Evolutionary conservation across 306 rosid genomes (phyloP).

Genomic region (Neltuma alba): DNA sequence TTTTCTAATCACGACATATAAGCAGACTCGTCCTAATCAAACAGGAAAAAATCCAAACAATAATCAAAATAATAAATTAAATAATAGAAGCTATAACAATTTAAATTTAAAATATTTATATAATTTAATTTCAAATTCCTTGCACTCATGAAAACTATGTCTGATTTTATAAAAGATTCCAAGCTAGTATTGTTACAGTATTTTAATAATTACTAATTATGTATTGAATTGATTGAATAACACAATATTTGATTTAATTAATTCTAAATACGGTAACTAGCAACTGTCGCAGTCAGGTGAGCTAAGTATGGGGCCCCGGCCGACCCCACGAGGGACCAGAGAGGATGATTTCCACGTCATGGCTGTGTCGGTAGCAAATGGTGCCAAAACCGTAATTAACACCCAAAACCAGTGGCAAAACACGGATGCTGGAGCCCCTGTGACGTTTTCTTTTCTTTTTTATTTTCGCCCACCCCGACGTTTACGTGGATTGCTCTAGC

Average conservation of each 20-base stretch:
- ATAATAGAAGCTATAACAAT: no score
- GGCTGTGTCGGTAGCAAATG: constrained; percentile 36
- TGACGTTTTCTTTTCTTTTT: no score
- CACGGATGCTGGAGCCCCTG: background rate
- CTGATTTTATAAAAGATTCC: background rate
- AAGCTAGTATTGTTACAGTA: background rate
- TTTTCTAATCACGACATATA: no score
- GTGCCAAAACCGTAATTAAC: constrained; percentile 26
- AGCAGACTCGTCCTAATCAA: no score
- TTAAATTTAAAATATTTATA: no score
- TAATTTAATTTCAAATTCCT: no score
- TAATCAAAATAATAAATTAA: no score
- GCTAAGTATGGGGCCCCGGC: background rate
- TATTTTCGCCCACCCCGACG: no score
- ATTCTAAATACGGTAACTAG: background rate
- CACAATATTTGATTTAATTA: background rate
- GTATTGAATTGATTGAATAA: no score
- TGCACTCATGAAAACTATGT: no score
- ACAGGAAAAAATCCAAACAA: no score
- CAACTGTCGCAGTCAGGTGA: background rate
- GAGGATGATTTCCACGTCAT: background rate
- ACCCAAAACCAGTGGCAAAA: background rate
- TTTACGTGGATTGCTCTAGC: background rate
- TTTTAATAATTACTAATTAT: no score
- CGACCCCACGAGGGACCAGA: background rate